phyloP scores from a whole-genome alignment of 257 asterid genomes.

The Nicotiana paniculata region DNA sequence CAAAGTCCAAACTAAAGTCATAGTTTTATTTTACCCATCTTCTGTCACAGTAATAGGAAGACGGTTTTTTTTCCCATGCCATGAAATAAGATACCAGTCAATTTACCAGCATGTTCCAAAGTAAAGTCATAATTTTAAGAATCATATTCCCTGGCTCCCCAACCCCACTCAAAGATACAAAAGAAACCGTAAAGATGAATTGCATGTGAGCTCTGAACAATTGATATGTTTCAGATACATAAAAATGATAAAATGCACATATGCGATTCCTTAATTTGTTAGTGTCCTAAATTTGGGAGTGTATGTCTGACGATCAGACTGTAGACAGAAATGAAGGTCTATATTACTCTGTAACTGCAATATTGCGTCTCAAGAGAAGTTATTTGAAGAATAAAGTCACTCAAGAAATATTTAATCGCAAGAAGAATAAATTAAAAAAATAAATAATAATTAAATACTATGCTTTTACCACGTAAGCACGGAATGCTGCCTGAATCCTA shows the following conservation, averaged over 20 bases:
- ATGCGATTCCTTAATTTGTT: background rate
- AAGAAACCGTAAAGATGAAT: background rate
- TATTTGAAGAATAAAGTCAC: background rate
- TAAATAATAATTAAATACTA: background rate
- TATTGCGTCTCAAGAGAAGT: background rate
- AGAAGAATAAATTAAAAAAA: background rate
- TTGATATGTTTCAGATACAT: background rate
- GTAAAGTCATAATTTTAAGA: background rate
- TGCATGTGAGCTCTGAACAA: background rate
- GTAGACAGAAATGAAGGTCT: background rate
- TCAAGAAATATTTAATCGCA: background rate
- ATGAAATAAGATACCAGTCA: background rate
- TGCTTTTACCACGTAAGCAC: conserved; percentile 41
- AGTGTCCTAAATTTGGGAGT: background rate
- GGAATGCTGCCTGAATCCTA: conserved; percentile 71
- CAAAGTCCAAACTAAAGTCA: background rate
- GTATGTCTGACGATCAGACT: background rate
- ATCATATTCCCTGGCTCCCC: background rate
- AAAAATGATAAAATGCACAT: background rate
- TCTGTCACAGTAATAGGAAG: background rate
- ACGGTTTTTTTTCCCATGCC: background rate
- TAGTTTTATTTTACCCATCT: background rate
- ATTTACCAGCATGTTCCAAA: background rate
- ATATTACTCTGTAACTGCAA: background rate
- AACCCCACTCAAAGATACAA: background rate